phyloP scores from a whole-genome alignment of 257 asterid species.

The Prunella vulgaris region DNA sequence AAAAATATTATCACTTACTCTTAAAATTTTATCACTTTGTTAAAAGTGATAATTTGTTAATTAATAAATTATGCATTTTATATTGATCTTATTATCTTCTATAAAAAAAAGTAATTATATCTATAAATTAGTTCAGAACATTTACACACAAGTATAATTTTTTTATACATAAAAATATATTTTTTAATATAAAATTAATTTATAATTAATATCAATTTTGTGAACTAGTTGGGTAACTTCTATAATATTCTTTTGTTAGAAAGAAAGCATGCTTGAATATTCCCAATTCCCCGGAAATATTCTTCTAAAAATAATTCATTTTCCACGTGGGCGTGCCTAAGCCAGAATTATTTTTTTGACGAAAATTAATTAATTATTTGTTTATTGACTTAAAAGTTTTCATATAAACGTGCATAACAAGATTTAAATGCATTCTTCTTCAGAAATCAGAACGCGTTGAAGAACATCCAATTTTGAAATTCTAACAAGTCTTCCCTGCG shows the following conservation, averaged over 20 bases:
- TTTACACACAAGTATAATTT: too few relatives aligned
- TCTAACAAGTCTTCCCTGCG: background rate
- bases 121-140: too few relatives aligned
- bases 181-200: too few relatives aligned
- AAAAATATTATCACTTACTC: too few relatives aligned
- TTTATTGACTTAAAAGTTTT: background rate
- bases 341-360: background rate
- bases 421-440: background rate
- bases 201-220: too few relatives aligned
- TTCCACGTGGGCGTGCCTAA: background rate
- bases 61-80: too few relatives aligned
- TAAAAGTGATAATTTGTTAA: too few relatives aligned
- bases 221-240: too few relatives aligned
- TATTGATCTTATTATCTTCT: too few relatives aligned
- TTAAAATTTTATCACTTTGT: too few relatives aligned
- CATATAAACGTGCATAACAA: constrained; percentile 16
- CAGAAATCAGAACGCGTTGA: constrained; percentile 27
- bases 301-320: background rate
- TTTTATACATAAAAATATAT: too few relatives aligned
- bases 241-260: background rate
- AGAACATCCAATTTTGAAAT: constrained; percentile 25
- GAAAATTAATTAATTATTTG: background rate
- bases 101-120: too few relatives aligned
- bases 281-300: background rate
- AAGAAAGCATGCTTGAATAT: background rate